Base-by-base conservation (phyloP, 2,329 filamentous ascomycete genomes). In the Sporothrix protearum region DNA sequence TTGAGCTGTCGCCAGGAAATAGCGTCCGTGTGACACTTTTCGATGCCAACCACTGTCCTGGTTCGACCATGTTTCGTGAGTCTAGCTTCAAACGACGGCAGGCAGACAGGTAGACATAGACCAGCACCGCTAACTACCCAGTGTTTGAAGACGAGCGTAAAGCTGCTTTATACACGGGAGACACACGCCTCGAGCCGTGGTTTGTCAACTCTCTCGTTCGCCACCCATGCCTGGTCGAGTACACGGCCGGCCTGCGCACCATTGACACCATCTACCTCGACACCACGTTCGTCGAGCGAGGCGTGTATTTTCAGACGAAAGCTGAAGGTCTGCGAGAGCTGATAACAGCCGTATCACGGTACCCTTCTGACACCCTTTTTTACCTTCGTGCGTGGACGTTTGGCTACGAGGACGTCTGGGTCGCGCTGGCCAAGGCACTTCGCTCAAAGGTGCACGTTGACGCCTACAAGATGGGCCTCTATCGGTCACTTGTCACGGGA, bases 331-430 rank as follows among this genome's bases (percentile, higher is more conserved):
- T 97, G 12, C 82, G 82, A 0, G 92, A 97, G 77, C 84, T 97
- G 0, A 77, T 97, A 0, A 81, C 83, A 4, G 91, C 93, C 75
- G 85, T 97, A 0, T 79, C 82, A 0, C 78, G 81, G 30, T 97
- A 95, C 78, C 91, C 94, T 0, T 73, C 83, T 1, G 87, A 93
- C 51, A 97, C 93, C 0, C 79, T 91, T 0, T 97, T 97, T 76
- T 92, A 97, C 78, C 86, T 98, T 61, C 88, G 94, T 71, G 88
- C 93, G 0, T 97, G 94, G 94, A 97, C 95, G 0, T 96, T 96
- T 77, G 92, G 92, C 75, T 49, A 97, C 74, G 94, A 98, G 78
- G 92, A 97, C 69, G 93, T 97, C 0, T 97, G 94, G 94, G 83
- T 94, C 72, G 91, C 93, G 0, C 81, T 98, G 0, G 90, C 93